Percentiles rank a stretch among this genome's conserved stretches.
Evolutionary conservation across 768 basidiomycete species (phyloP).

Genomic region (Termitomyces sp.): DNA sequence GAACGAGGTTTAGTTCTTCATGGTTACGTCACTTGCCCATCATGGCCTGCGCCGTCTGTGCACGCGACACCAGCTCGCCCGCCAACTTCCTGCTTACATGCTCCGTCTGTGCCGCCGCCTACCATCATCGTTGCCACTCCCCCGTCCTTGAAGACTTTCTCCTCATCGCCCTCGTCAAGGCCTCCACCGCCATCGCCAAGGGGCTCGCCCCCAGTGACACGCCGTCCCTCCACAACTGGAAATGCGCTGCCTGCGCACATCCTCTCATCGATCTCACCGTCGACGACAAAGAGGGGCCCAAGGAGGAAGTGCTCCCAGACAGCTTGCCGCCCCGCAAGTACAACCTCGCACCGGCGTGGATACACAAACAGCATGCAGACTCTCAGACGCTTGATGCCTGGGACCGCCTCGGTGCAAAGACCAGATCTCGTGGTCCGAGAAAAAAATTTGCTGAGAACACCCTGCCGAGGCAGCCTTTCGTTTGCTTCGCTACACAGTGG

Average conservation of each 20-base stretch:
- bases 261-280: too few relatives aligned
- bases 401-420: constrained; percentile 3
- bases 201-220: neutral
- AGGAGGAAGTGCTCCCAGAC: too few relatives aligned
- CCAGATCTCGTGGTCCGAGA: neutral
- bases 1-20: constrained; percentile 7
- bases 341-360: constrained; percentile 14
- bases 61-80: too few relatives aligned
- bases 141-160: too few relatives aligned
- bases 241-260: constrained; percentile 15
- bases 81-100: too few relatives aligned
- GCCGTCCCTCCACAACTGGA: constrained; percentile 15
- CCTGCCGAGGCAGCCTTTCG: neutral
- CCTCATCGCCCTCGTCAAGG: constrained; percentile 16
- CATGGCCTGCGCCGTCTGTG: constrained; percentile 18
- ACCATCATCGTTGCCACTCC: too few relatives aligned
- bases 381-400: constrained; percentile 2
- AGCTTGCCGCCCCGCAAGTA: constrained; percentile 2
- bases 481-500: constrained; percentile 3
- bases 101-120: too few relatives aligned
- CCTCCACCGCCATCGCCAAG: constrained; percentile 11
- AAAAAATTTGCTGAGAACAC: neutral
- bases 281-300: too few relatives aligned
- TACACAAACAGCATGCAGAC: constrained; percentile 9
- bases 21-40: constrained; percentile 7